Conservation (phyloP, 1,284 basidiomycete genomes). For the Puccinia polysora region DNA sequence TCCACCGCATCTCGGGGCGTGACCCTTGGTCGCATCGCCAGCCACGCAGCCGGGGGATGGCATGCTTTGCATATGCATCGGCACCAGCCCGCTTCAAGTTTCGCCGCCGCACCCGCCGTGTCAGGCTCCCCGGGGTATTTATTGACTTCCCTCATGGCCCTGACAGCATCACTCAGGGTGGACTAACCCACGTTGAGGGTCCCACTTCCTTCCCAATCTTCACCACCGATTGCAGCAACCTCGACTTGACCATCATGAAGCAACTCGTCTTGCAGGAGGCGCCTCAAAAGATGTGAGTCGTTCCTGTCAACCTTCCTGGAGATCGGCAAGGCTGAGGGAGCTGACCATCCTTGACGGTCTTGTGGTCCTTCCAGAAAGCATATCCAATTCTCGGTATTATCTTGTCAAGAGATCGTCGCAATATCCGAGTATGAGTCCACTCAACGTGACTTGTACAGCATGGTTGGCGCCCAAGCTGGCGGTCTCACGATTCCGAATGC, state of each 20-base stretch:
- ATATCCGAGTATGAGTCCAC: conserved; percentile 92
- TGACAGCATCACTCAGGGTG: too few relatives aligned
- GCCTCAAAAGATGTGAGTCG: conserved; percentile 40
- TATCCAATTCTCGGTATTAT: conserved; percentile 86
- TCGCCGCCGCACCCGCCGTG: too few relatives aligned
- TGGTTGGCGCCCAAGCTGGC: conserved; percentile 50
- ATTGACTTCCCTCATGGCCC: too few relatives aligned
- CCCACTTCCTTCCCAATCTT: too few relatives aligned
- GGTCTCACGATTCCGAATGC: conserved; percentile 18
- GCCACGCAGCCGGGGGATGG: too few relatives aligned
- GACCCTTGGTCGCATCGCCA: too few relatives aligned
- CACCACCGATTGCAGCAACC: too few relatives aligned
- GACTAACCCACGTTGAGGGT: too few relatives aligned
- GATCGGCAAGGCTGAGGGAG: background rate
- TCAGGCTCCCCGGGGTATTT: too few relatives aligned
- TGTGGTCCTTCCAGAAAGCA: conserved; percentile 54
- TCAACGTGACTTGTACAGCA: conserved; percentile 76
- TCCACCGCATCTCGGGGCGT: too few relatives aligned
- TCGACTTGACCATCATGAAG: conserved; percentile 20
- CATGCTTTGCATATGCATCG: too few relatives aligned
- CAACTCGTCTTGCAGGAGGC: conserved; percentile 39
- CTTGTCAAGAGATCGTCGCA: conserved; percentile 85
- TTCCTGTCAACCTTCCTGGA: background rate
- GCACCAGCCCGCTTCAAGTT: too few relatives aligned
- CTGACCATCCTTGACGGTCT: conserved; percentile 19